Conservation (phyloP, 2,329 filamentous ascomycete species). For the Hymenotorrendiella dingleyae region DNA sequence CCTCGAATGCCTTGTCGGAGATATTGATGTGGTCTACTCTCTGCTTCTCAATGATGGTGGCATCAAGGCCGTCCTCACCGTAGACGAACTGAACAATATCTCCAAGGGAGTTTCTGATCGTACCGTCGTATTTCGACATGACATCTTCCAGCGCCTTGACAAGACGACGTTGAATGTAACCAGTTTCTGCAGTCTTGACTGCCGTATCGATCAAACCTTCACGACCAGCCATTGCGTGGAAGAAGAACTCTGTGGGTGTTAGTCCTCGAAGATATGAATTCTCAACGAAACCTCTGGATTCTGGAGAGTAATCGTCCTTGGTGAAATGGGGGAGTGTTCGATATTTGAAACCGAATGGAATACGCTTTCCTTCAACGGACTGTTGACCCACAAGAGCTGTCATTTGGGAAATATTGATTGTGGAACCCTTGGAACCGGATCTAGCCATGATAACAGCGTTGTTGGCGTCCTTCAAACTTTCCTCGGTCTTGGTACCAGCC, state of each 20-base stretch:
- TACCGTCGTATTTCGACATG: slow-evolving; percentile 95
- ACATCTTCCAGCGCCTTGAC: slow-evolving; percentile 98
- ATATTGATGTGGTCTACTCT: slow-evolving; percentile 79
- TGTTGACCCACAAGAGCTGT: slow-evolving; percentile 96
- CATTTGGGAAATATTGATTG: slow-evolving; percentile 99
- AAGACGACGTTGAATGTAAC: slow-evolving; percentile 96
- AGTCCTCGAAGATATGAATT: slow-evolving; percentile 96
- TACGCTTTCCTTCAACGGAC: slow-evolving; percentile 96
- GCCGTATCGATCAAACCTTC: slow-evolving; percentile 99
- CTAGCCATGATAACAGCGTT: slow-evolving; percentile 95
- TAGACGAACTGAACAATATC: slow-evolving; percentile 98
- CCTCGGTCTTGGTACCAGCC: slow-evolving; percentile 86
- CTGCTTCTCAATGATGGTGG: slow-evolving; percentile 89
- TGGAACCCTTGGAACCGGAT: slow-evolving; percentile 96
- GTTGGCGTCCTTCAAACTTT: slow-evolving; percentile 90
- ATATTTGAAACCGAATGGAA: slow-evolving; percentile 99
- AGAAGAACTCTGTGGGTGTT: slow-evolving; percentile 96
- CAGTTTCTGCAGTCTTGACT: slow-evolving; percentile 98
- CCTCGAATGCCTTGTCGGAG: slow-evolving; percentile 70
- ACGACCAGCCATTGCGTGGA: slow-evolving; percentile 99
- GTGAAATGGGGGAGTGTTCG: slow-evolving; percentile 95
- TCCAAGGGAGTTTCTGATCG: slow-evolving; percentile 91
- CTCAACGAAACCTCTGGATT: slow-evolving; percentile 95
- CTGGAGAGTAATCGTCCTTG: slow-evolving; percentile 97
- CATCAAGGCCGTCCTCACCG: slow-evolving; percentile 94